A percentile compares a stretch with the other conserved stretches of the same genome.
phyloP scores from a whole-genome alignment of 352 stramenopile species.

The Phytophthora pseudosyringae region DNA sequence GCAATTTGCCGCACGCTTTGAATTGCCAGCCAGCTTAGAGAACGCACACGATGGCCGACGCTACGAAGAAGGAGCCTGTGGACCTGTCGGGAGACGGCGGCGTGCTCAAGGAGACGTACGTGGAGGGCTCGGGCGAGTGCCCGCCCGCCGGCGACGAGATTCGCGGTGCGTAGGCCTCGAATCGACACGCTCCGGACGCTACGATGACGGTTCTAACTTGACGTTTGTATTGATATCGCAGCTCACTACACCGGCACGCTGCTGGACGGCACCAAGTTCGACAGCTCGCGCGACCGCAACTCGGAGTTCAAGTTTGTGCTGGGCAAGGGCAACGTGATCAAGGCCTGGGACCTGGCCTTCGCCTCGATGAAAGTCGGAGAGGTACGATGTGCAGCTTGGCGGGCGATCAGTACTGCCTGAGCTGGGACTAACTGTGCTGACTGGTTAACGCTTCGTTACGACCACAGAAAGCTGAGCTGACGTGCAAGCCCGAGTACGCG shows the following conservation, averaged over 20 bases:
- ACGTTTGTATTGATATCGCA: conserved; percentile 21
- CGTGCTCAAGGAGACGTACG: conserved; percentile 92
- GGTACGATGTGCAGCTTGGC: conserved; percentile 27
- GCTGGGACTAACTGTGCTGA: conserved; percentile 5
- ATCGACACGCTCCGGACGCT: not conserved
- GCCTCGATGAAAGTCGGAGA: conserved; percentile 96
- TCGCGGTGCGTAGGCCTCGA: conserved; percentile 48
- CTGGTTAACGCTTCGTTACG: conserved; percentile 10
- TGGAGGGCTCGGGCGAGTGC: conserved; percentile 86
- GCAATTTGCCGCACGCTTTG: conserved; percentile 21
- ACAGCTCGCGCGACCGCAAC: conserved; percentile 92
- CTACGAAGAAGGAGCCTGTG: conserved; percentile 47
- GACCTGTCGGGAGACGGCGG: conserved; percentile 91
- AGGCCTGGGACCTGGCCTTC: conserved; percentile 89
- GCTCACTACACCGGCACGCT: conserved; percentile 97
- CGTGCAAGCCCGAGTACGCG: conserved; percentile 93
- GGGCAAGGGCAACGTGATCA: conserved; percentile 91
- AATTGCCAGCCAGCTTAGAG: conserved; percentile 7
- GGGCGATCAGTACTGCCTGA: not conserved
- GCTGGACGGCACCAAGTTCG: conserved; percentile 95
- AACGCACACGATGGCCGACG: conserved; percentile 41
- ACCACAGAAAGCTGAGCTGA: conserved; percentile 89
- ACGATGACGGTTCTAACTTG: conserved; percentile 3
- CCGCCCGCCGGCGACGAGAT: conserved; percentile 85
- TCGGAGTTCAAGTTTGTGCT: conserved; percentile 90